phyloP scores from a whole-genome alignment of 345 rosid genomes.

The Aquilaria yunnanensis region DNA sequence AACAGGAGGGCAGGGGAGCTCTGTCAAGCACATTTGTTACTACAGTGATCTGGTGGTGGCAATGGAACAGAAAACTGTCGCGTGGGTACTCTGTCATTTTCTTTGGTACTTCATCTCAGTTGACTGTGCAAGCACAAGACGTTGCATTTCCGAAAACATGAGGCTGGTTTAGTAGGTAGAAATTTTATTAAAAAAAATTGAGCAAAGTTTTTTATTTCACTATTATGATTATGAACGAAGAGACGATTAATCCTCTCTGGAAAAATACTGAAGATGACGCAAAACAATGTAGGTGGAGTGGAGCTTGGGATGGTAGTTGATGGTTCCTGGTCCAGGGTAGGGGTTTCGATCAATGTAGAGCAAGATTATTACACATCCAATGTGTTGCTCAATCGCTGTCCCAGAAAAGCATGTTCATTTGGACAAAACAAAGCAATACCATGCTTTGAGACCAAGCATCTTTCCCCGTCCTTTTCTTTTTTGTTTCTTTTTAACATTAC shows the following conservation, averaged over 20 bases:
- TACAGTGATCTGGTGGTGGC: not conserved
- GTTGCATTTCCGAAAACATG: too few relatives aligned
- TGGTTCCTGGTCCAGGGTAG: slow-evolving; percentile 11
- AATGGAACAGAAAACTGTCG: too few relatives aligned
- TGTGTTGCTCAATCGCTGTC: slow-evolving; percentile 32
- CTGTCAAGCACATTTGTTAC: slow-evolving; percentile 16
- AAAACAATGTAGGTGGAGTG: not conserved
- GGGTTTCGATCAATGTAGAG: too few relatives aligned
- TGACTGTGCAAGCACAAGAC: too few relatives aligned
- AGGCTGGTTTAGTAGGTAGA: not conserved
- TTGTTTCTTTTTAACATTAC: too few relatives aligned
- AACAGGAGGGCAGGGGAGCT: not conserved
- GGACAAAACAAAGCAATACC: not conserved
- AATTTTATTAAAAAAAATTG: not conserved
- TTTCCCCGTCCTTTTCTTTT: too few relatives aligned
- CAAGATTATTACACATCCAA: not conserved
- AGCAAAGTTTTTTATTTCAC: not conserved
- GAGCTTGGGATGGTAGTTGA: slow-evolving; percentile 5
- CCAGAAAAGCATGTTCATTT: slow-evolving; percentile 16
- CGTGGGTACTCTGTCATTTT: too few relatives aligned
- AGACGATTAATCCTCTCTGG: too few relatives aligned
- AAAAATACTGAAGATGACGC: not conserved
- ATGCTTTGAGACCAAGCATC: too few relatives aligned
- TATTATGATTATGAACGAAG: too few relatives aligned
- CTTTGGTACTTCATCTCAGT: not conserved